A percentile compares a stretch with the other conserved stretches of the same genome.
Evolutionary conservation across 768 basidiomycete species (phyloP).

Genomic region (Panellus pusillus): DNA sequence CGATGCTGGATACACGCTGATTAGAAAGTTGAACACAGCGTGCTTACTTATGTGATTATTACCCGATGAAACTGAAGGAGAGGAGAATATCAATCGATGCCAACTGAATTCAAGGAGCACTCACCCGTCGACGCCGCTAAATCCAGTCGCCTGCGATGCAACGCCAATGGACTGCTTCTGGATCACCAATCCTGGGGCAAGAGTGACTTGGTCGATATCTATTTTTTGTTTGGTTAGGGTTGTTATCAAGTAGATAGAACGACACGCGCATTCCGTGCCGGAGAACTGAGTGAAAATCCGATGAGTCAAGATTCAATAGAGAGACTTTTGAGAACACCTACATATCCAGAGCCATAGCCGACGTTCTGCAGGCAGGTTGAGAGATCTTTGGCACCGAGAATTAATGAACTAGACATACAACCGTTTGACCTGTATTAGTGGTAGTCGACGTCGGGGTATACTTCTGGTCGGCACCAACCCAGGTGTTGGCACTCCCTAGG

Average conservation of each 20-base stretch:
- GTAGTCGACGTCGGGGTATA: constrained; percentile 50
- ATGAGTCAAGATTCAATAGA: neutral
- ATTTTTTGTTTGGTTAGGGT: neutral
- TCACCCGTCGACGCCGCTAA: constrained; percentile 48
- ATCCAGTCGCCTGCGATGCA: constrained; percentile 41
- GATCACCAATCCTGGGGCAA: constrained; percentile 42
- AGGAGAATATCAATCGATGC: neutral
- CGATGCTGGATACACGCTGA: constrained; percentile 44
- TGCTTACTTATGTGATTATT: too few species aligned
- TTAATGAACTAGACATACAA: constrained; percentile 29
- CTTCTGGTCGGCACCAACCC: constrained; percentile 51
- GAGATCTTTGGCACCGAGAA: neutral
- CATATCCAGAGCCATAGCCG: constrained; percentile 52
- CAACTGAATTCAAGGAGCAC: constrained; percentile 1
- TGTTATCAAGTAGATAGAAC: neutral
- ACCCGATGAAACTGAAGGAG: too few species aligned
- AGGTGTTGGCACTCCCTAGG: constrained; percentile 43
- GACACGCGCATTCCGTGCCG: constrained; percentile 49
- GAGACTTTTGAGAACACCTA: neutral
- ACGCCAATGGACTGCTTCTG: constrained; percentile 50
- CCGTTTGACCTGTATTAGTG: constrained; percentile 32
- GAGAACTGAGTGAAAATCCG: constrained; percentile 33
- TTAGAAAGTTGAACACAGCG: too few species aligned
- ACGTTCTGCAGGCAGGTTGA: constrained; percentile 37
- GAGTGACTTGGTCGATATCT: constrained; percentile 50